phyloP scores from a whole-genome alignment of 2,329 filamentous ascomycete genomes.

The Septoria linicola region DNA sequence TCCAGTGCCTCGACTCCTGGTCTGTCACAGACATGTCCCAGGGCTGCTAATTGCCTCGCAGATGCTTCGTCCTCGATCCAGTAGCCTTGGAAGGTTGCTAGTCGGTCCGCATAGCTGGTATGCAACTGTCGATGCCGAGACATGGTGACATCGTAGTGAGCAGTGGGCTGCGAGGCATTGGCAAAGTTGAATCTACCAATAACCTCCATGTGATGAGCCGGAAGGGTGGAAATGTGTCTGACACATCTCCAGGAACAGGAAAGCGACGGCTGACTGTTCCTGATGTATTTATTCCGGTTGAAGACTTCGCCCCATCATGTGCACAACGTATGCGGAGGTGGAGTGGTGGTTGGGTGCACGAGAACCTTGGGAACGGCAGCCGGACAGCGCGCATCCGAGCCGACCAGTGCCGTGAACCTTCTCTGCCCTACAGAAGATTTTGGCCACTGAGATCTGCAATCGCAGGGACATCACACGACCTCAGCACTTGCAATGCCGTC shows the following conservation, averaged over 20 bases:
- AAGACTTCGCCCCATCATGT: no score
- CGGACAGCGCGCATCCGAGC: no score
- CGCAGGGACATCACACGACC: no score
- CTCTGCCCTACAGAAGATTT: no score
- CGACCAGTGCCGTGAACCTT: no score
- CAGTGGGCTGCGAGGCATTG: slow-evolving; percentile 7
- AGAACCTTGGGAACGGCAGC: no score
- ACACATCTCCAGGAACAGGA: background rate
- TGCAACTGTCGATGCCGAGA: slow-evolving; percentile 2
- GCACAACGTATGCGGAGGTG: no score
- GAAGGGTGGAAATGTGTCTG: background rate
- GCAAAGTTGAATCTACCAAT: background rate
- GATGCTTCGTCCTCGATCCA: slow-evolving; percentile 31
- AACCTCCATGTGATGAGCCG: background rate
- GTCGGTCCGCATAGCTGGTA: slow-evolving; percentile 16
- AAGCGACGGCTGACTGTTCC: no score
- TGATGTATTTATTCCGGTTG: no score
- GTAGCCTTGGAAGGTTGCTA: slow-evolving; percentile 27
- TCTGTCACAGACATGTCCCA: slow-evolving; percentile 36
- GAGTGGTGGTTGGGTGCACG: no score
- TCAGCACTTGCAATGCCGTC: slow-evolving; percentile 65
- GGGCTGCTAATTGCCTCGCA: slow-evolving; percentile 34
- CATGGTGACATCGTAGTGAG: slow-evolving; percentile 3
- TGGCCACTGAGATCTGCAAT: no score
- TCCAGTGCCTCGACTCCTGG: slow-evolving; percentile 35